These are phyloP conservation scores for Rhododendron ovatum DNA, from an alignment of 148 eudicot species.

Conservation along the genomic window DNA sequence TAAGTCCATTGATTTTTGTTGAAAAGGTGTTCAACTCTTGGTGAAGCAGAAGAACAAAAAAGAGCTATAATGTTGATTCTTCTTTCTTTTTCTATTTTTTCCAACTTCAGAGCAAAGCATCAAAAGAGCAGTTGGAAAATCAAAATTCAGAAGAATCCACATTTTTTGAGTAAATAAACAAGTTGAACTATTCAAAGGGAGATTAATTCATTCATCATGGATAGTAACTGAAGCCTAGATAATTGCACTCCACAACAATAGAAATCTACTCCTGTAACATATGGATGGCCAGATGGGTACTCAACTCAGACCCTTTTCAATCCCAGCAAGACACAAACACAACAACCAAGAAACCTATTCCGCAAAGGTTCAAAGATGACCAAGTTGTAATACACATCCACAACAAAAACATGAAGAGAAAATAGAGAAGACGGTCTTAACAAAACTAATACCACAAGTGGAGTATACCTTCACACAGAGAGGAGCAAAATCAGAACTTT, in stretches of 20 bases:
- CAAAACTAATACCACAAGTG: neutral
- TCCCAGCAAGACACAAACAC: neutral
- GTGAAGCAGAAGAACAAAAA: neutral
- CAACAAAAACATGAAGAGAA: neutral
- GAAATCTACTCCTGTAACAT: neutral
- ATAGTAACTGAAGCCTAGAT: neutral
- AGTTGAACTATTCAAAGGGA: neutral
- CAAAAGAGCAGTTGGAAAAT: neutral
- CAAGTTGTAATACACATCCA: neutral
- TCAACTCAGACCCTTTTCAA: neutral
- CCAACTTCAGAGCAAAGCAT: neutral
- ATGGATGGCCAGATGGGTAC: neutral
- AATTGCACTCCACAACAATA: neutral
- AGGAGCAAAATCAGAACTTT: conserved; percentile 87
- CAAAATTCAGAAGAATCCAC: neutral
- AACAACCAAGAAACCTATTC: neutral
- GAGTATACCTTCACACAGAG: conserved; percentile 68
- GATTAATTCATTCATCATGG: neutral
- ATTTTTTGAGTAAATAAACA: too few relatives aligned
- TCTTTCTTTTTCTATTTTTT: neutral
- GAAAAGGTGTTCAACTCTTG: neutral
- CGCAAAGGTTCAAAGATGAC: neutral
- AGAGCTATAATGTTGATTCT: neutral
- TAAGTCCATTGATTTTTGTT: too few relatives aligned
- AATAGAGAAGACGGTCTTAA: neutral